These are phyloP conservation scores for Trichoderma koningiopsis DNA, from an alignment of 2,329 filamentous ascomycete genomes.

Conservation along the genomic window DNA sequence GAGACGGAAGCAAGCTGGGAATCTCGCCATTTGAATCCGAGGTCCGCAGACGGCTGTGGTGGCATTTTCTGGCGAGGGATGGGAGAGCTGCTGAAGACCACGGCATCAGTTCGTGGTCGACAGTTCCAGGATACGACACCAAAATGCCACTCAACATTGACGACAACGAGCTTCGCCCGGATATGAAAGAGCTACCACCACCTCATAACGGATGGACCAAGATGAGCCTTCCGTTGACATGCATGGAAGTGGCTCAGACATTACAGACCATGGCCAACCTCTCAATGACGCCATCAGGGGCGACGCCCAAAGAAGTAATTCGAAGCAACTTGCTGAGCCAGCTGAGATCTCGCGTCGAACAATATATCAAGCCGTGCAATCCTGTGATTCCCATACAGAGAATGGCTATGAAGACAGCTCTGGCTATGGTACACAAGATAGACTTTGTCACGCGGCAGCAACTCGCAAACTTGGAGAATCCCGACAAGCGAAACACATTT, in stretches of 20 bases:
- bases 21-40: constrained; percentile 58
- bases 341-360: constrained; percentile 38
- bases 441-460: constrained; percentile 40
- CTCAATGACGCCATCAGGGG: constrained; percentile 24
- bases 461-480: constrained; percentile 31
- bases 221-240: constrained; percentile 59
- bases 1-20: constrained; percentile 49
- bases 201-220: constrained; percentile 57
- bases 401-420: constrained; percentile 35
- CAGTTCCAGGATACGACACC: constrained; percentile 21
- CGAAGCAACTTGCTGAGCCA: constrained; percentile 46
- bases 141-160: constrained; percentile 47
- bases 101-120: constrained; percentile 40
- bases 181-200: constrained; percentile 42
- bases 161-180: constrained; percentile 49
- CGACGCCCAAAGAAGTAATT: constrained; percentile 34
- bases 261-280: constrained; percentile 33
- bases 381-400: constrained; percentile 51
- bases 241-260: constrained; percentile 49
- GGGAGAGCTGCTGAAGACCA: constrained; percentile 58
- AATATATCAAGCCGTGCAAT: constrained; percentile 47
- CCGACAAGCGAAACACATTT: constrained; percentile 28
- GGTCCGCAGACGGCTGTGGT: constrained; percentile 59
- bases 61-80: constrained; percentile 54
- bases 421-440: constrained; percentile 39